Conservation (phyloP, 2,329 filamentous ascomycete species). For the Hymenoscyphus repandus region DNA sequence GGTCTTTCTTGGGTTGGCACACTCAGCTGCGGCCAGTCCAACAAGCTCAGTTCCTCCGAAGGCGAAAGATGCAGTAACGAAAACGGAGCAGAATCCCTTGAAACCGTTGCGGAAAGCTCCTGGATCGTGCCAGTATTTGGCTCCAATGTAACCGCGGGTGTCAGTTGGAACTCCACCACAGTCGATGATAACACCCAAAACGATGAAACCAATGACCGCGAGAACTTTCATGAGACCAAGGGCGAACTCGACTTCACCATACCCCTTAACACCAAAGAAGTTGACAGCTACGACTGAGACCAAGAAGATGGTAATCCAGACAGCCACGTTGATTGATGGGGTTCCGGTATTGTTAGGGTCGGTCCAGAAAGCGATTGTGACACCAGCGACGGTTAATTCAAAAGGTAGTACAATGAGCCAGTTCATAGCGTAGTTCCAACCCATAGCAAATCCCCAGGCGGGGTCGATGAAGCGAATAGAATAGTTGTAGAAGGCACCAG, state of each 20-base stretch:
- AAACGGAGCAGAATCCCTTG: slow-evolving; percentile 74
- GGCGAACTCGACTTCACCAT: slow-evolving; percentile 87
- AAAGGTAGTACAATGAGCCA: slow-evolving; percentile 81
- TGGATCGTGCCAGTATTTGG: slow-evolving; percentile 70
- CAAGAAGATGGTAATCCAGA: slow-evolving; percentile 82
- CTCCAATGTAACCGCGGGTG: slow-evolving; percentile 55
- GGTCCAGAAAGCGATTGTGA: slow-evolving; percentile 81
- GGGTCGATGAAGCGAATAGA: slow-evolving; percentile 92
- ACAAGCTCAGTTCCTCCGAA: slow-evolving; percentile 74
- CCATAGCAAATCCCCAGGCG: slow-evolving; percentile 64
- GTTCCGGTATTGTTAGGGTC: slow-evolving; percentile 34
- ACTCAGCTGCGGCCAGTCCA: slow-evolving; percentile 71
- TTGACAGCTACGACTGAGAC: slow-evolving; percentile 75
- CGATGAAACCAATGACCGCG: slow-evolving; percentile 85
- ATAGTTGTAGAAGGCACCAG: slow-evolving; percentile 87
- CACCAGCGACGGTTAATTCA: slow-evolving; percentile 79
- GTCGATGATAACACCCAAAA: slow-evolving; percentile 34
- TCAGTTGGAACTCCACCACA: slow-evolving; percentile 25
- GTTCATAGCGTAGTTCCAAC: slow-evolving; percentile 86
- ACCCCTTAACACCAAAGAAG: slow-evolving; percentile 80
- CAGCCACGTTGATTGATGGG: slow-evolving; percentile 50
- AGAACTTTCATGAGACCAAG: slow-evolving; percentile 82
- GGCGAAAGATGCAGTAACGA: slow-evolving; percentile 70
- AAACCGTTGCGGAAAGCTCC: slow-evolving; percentile 80
- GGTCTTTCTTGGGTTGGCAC: slow-evolving; percentile 70